Evolutionary conservation across 2,329 filamentous ascomycete genomes (phyloP).

Genomic region (Aspergillus neoniger): DNA sequence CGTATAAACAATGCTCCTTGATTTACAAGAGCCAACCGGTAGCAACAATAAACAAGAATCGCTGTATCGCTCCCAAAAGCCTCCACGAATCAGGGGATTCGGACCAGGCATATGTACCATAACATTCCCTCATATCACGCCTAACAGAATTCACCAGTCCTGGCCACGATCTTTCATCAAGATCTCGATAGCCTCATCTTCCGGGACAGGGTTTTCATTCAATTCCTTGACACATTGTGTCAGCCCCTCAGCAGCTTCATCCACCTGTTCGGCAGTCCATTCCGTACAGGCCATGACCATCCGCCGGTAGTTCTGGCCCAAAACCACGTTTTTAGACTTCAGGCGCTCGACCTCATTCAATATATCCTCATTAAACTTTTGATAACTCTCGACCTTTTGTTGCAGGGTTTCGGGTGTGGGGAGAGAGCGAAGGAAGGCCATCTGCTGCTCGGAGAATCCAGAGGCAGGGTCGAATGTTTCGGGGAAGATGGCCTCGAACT

Average conservation of each 20-base stretch:
- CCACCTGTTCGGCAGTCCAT: conserved; percentile 75
- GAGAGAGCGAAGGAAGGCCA: conserved; percentile 52
- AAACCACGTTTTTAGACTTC: conserved; percentile 75
- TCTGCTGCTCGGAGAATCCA: conserved; percentile 44
- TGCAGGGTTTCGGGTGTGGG: conserved; percentile 64
- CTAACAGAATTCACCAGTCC: conserved; percentile 39
- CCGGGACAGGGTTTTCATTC: conserved; percentile 63
- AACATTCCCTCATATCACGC: neutral
- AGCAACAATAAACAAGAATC: conserved; percentile 12
- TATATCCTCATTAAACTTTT: conserved; percentile 67
- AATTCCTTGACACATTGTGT: conserved; percentile 76
- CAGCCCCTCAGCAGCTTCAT: conserved; percentile 75
- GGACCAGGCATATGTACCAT: conserved; percentile 14
- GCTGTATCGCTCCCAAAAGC: conserved; percentile 8
- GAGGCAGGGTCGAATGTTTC: conserved; percentile 44
- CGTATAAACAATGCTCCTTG: conserved; percentile 15
- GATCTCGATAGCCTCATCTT: conserved; percentile 48
- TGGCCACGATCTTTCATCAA: conserved; percentile 48
- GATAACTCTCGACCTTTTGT: conserved; percentile 70
- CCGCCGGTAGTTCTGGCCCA: conserved; percentile 83
- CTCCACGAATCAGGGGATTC: conserved; percentile 7
- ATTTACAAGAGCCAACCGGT: neutral
- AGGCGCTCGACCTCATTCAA: conserved; percentile 69
- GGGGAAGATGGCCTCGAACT: conserved; percentile 41
- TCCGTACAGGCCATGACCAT: conserved; percentile 86